These are phyloP conservation scores for Cinnamomum chago DNA, from an alignment of 164 flowering plant genomes.

Conservation along the genomic window DNA sequence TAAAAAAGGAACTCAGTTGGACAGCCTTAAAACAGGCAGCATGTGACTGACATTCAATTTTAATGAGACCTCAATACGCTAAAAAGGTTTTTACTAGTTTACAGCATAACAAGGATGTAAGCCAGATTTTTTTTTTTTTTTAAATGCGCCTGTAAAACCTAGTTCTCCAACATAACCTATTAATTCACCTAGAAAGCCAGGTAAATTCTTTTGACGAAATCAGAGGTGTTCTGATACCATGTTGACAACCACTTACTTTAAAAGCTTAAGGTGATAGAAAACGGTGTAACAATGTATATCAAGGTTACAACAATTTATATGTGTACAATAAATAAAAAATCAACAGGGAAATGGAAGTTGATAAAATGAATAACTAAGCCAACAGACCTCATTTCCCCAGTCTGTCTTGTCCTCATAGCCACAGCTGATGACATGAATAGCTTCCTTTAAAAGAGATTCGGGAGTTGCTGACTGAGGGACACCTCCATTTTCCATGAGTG, in stretches of 20 bases:
- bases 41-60: neutral
- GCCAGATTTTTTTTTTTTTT: neutral
- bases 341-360: neutral
- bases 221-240: neutral
- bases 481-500: conserved; percentile 43
- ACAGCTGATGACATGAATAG: conserved; percentile 50
- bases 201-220: neutral
- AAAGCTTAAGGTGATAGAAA: no score
- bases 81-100: neutral
- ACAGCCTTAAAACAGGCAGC: neutral
- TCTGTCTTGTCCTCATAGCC: conserved; percentile 54
- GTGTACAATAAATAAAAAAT: no score
- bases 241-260: no score
- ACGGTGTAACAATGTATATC: no score
- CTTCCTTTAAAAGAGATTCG: conserved; percentile 35
- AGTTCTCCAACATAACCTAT: neutral
- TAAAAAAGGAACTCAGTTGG: neutral
- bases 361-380: no score
- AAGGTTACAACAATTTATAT: no score
- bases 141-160: neutral
- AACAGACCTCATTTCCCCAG: conserved; percentile 45
- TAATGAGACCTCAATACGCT: no score
- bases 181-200: neutral
- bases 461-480: conserved; percentile 26
- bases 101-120: neutral